phyloP scores from a whole-genome alignment of 352 stramenopile genomes.

The Phytopythium delawarense region DNA sequence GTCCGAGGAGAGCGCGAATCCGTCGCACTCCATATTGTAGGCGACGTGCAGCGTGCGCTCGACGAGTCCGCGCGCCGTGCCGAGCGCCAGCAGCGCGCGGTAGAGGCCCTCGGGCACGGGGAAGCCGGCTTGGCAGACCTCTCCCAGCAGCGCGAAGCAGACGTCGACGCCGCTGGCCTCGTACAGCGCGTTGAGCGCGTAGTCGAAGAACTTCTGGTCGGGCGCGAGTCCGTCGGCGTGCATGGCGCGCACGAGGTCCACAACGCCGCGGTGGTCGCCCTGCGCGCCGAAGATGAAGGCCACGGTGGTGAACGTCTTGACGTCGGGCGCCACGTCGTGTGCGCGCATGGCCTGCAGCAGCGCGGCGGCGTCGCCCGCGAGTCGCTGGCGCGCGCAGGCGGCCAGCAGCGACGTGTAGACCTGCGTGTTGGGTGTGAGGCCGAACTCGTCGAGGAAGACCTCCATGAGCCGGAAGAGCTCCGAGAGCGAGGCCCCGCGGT shows the following conservation, averaged over 20 bases:
- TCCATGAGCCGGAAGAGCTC: constrained; percentile 74
- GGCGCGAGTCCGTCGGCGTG: constrained; percentile 20
- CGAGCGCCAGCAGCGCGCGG: constrained; percentile 48
- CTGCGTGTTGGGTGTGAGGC: constrained; percentile 52
- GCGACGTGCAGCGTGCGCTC: constrained; percentile 68
- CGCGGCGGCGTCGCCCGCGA: constrained; percentile 49
- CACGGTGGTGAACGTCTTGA: constrained; percentile 68
- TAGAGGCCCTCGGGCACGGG: constrained; percentile 58
- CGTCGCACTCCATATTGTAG: constrained; percentile 85
- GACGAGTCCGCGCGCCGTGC: constrained; percentile 51
- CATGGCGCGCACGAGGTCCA: constrained; percentile 49
- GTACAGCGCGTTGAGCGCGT: constrained; percentile 53
- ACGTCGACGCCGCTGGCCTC: constrained; percentile 58
- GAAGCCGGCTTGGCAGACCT: constrained; percentile 37
- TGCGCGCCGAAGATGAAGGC: constrained; percentile 60
- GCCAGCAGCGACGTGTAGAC: constrained; percentile 75
- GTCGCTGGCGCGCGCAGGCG: constrained; percentile 52
- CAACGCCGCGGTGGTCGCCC: constrained; percentile 42
- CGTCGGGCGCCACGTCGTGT: constrained; percentile 36
- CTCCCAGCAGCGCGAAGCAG: constrained; percentile 63
- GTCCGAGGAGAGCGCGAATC: constrained; percentile 38
- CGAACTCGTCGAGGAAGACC: constrained; percentile 47
- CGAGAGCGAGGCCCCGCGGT: constrained; percentile 48
- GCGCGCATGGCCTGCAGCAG: constrained; percentile 51
- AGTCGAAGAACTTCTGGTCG: constrained; percentile 63